Evolutionary conservation across 169 alveolate species (phyloP).

Genomic region (Plasmodium reichenowi): DNA sequence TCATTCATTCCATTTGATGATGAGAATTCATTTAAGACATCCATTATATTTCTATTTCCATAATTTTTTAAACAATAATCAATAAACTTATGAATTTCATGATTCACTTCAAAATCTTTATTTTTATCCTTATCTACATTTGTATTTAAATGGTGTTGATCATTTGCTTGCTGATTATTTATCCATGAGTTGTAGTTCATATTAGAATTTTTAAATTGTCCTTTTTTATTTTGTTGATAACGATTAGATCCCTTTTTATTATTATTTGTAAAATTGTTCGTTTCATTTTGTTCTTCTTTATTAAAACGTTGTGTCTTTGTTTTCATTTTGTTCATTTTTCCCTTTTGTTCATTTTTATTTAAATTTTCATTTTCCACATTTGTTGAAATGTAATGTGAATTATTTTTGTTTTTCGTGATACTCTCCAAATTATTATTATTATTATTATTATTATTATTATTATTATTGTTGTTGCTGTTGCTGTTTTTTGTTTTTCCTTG

Average conservation of each 20-base stretch:
- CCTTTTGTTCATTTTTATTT: not conserved
- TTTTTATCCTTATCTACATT: conserved; percentile 6
- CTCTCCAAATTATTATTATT: not conserved
- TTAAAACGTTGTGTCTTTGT: not conserved
- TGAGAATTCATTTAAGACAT: conserved; percentile 48
- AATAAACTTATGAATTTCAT: conserved; percentile 66
- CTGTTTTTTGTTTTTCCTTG: no score
- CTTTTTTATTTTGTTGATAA: conserved; percentile 7
- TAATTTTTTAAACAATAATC: conserved; percentile 71
- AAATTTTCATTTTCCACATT: conserved; percentile 4
- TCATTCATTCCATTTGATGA: conserved; percentile 22
- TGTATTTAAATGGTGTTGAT: not conserved
- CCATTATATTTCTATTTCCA: conserved; percentile 46
- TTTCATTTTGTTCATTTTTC: conserved; percentile 1
- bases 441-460: no score
- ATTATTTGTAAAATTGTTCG: not conserved
- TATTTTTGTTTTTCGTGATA: not conserved
- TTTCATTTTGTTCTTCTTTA: not conserved
- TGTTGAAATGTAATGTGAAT: not conserved
- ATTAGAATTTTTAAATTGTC: not conserved
- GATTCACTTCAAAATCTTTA: conserved; percentile 42
- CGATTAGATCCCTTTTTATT: not conserved
- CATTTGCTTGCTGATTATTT: not conserved
- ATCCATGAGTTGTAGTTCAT: not conserved
- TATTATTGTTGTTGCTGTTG: no score